phyloP scores from a whole-genome alignment of 768 basidiomycete species.

The Pleurotus djamor region DNA sequence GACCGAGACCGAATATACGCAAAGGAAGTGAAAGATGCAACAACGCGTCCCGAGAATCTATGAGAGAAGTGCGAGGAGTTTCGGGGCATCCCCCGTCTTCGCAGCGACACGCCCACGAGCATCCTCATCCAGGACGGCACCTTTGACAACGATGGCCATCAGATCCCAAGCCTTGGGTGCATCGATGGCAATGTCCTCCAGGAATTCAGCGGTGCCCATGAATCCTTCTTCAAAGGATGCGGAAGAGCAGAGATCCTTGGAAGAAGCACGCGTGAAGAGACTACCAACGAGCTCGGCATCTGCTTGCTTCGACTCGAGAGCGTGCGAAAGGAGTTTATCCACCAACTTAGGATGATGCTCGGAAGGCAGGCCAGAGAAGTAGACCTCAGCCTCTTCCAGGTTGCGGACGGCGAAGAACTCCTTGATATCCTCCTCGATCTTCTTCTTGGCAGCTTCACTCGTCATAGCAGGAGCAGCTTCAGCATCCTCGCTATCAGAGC shows the following conservation, averaged over 20 bases:
- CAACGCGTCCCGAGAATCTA: conserved; percentile 31
- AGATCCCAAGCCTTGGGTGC: conserved; percentile 82
- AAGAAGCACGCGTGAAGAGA: conserved; percentile 63
- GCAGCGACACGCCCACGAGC: conserved; percentile 52
- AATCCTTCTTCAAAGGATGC: conserved; percentile 78
- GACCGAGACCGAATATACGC: conserved; percentile 15
- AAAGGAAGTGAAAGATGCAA: conserved; percentile 23
- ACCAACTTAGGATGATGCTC: conserved; percentile 66
- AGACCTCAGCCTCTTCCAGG: conserved; percentile 84
- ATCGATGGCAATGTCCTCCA: conserved; percentile 90
- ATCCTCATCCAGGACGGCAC: conserved; percentile 64
- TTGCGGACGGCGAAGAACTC: conserved; percentile 87
- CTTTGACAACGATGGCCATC: conserved; percentile 74
- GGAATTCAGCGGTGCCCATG: conserved; percentile 60
- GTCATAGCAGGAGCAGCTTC: conserved; percentile 37
- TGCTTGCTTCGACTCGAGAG: conserved; percentile 78
- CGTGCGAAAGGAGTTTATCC: conserved; percentile 69
- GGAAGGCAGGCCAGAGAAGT: conserved; percentile 73
- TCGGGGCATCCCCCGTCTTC: conserved; percentile 60
- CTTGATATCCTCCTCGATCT: conserved; percentile 79
- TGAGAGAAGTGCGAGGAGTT: conserved; percentile 57
- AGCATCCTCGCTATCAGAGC: conserved; percentile 40
- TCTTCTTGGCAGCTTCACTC: conserved; percentile 66
- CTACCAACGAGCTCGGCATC: conserved; percentile 78
- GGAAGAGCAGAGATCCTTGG: conserved; percentile 56